These are phyloP conservation scores for Coemansia pectinata DNA, from an alignment of 192 early-diverging fungal genomes.

Conservation along the genomic window DNA sequence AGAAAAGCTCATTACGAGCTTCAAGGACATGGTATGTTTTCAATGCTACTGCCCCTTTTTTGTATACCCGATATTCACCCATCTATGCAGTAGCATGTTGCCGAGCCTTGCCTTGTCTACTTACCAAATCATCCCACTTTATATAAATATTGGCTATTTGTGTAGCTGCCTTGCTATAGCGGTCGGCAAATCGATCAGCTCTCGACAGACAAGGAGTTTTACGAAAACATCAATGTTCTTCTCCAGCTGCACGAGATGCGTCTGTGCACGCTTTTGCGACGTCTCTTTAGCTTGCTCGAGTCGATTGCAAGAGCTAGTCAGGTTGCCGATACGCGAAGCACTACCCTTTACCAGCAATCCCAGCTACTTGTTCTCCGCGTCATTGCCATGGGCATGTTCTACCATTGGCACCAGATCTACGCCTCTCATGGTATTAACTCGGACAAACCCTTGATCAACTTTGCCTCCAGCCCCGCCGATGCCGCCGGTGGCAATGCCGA, in stretches of 20 bases:
- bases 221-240: constrained; percentile 74
- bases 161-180: constrained; percentile 76
- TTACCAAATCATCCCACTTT: neutral
- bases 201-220: constrained; percentile 75
- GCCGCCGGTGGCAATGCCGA: constrained; percentile 26
- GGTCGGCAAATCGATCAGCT: constrained; percentile 64
- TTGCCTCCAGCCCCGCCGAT: neutral
- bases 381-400: constrained; percentile 81
- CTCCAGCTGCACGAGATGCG: constrained; percentile 77
- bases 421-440: constrained; percentile 40
- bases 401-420: constrained; percentile 78
- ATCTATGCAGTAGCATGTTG: neutral
- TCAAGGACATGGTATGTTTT: constrained; percentile 52
- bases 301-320: constrained; percentile 64
- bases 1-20: constrained; percentile 49
- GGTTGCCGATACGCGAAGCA: constrained; percentile 25
- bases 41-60: neutral
- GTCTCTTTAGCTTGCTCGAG: constrained; percentile 72
- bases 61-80: neutral
- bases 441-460: constrained; percentile 34
- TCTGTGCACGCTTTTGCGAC: constrained; percentile 66
- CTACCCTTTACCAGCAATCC: constrained; percentile 74
- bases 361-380: constrained; percentile 83
- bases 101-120: neutral
- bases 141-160: neutral